Base-by-base conservation (phyloP, 257 asterid genomes). In the Verbena officinalis region DNA sequence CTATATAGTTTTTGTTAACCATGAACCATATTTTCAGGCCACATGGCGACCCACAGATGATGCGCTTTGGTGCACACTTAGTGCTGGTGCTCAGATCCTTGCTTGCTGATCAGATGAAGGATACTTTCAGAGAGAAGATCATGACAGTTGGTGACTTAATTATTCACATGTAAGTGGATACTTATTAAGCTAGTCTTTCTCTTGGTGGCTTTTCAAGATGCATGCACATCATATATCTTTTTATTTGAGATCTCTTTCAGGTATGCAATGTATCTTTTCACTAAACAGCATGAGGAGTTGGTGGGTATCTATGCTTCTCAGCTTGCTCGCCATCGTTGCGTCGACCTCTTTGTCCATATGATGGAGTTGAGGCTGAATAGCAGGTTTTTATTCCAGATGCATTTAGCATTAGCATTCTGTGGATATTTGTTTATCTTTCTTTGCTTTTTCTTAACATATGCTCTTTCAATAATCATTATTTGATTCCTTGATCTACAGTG, bases 41-140 rank as follows among this genome's bases (percentile, higher is more conserved):
- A 67, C 97, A 90, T 75, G 99, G 99, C n/a, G 99, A 94, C 73
- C 97, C 99, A 21, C 96, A 94, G 71, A 88, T 94, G 97, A 90
- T 94, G 90, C 96, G 97, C 54, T 89, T 90, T 78, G 97, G 99
- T 74, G 99, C 99, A 59, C 99, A 94, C 79, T 77, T 90, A 70
- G 99, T 90, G 74, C 86, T 94, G 80, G 96, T 94, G 53, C 87
- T 94, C 59, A 82, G 99, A 70, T 81, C 80, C 83, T 77, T 94
- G 68, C 94, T 82, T 53, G 88, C 74, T 14, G 96, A 89, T 77
- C 90, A 89, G 80, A 82, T 89, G 96, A 78, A 74, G 69, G 95
- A 86, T 69, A 75, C 83, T 65, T 94, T 90, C 65, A 82, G 75
- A 62, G 96, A 94, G 95, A 90, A 88, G 85, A 80, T 85, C 53